Evolutionary conservation across 129 eudicot species (phyloP), one percentile per base, ranked within the genome.

Genomic region (Flaveria trinervia): DNA sequence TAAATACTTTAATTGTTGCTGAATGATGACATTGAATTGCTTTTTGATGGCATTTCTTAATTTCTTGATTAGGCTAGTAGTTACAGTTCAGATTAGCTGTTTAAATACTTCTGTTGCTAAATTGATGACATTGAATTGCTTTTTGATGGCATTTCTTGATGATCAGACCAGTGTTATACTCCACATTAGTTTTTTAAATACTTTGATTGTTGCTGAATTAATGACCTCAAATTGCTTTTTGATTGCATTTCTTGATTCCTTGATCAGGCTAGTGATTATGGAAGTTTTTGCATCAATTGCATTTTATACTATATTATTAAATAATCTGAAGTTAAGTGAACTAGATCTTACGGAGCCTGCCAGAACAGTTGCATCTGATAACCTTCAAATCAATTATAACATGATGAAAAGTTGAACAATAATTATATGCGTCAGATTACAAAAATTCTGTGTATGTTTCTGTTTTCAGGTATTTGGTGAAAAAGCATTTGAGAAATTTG

Each of bases 381-480:
- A 57, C 30, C 10, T 52, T 52, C 3, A 8, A 52, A 52, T 52
- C 23, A 52, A 16, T 23, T n/a, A 7, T n/a, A 52, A 52, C 60
- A 16, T 52, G 60, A 52, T 52, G 22, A 52, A 52, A 52, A n/a
- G 6, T 52, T 57, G 30, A 9, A 57, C 22, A 18, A 1, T 20
- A 36, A 33, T 51, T 62, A 65, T 49, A 13, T 45, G 26, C 66
- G 5, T 75, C 13, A 17, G 55, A 43, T 57, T 41, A 36, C 3
- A 20, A 15, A 72, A 72, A 39, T 12, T 20, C 7, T 17, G 3
- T 57, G 2, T 44, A 30, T 60, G 18, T 41, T 54, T 46, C 26
- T 43, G 0, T 56, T 49, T 71, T 36, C 88, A 92, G 98, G 96
- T 90, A 17, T 86, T 92, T 66, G 95, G 98, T 61, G 96, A 92